Conservation (phyloP, 768 basidiomycete species). For the Mrakia blollopis region DNA sequence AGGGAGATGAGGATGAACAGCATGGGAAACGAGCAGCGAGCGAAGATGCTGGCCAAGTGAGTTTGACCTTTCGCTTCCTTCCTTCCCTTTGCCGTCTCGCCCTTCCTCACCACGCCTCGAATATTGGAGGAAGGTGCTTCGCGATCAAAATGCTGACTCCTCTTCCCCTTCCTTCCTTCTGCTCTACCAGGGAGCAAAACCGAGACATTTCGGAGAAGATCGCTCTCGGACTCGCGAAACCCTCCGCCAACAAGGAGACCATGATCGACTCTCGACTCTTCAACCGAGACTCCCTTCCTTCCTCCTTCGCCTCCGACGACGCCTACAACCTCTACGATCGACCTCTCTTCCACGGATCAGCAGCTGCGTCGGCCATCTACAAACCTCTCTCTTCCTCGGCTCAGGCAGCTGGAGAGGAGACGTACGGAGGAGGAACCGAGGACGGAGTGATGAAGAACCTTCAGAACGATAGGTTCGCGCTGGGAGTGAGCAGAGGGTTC, state of each 20-base stretch:
- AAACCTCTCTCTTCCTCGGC: slow-evolving; percentile 57
- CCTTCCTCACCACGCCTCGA: neutral
- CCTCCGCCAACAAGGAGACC: slow-evolving; percentile 89
- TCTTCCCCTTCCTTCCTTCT: neutral
- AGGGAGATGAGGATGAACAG: slow-evolving; percentile 98
- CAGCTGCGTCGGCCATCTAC: slow-evolving; percentile 99
- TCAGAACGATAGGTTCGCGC: slow-evolving; percentile 85
- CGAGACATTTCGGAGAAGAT: slow-evolving; percentile 99
- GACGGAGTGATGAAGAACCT: slow-evolving; percentile 88
- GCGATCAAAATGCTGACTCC: neutral
- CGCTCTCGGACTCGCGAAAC: slow-evolving; percentile 94
- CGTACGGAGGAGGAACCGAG: slow-evolving; percentile 90
- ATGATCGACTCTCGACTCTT: slow-evolving; percentile 96
- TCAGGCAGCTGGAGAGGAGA: slow-evolving; percentile 63
- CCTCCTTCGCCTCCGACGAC: slow-evolving; percentile 83
- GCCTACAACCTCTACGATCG: slow-evolving; percentile 91
- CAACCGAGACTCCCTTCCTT: slow-evolving; percentile 85
- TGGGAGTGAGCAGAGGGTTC: slow-evolving; percentile 78
- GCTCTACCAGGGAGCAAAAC: slow-evolving; percentile 65
- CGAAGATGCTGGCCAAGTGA: slow-evolving; percentile 82
- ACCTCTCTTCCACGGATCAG: slow-evolving; percentile 91
- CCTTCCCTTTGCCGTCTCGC: neutral
- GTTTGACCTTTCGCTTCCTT: slow-evolving; percentile 31
- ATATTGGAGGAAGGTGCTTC: too few relatives aligned
- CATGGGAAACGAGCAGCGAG: slow-evolving; percentile 95